Base-by-base conservation (phyloP, 2,329 filamentous ascomycete species). In the Penicillium sp. region DNA sequence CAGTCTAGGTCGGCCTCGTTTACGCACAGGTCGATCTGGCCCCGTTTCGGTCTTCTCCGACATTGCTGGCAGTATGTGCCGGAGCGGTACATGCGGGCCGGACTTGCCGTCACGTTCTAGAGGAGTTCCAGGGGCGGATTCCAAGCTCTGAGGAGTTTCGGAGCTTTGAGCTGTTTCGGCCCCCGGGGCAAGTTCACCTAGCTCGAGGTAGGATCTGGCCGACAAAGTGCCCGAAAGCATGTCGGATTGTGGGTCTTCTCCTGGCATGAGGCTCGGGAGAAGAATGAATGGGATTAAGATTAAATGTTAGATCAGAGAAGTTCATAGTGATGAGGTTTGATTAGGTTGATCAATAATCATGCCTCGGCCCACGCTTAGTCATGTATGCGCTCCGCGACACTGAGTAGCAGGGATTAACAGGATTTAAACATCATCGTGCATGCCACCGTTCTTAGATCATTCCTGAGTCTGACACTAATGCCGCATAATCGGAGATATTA, bases 1-100 rank as follows among this genome's bases (percentile, higher is more conserved):
- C 9, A 63, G 45, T 48, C 51, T 63, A 24, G 64, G 64, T 10
- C 64, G 57, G 24, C 63, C 64, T 52, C 64, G 58, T 57, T 65
- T 66, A 46, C 63, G 64, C 3, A 46, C 45, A 35, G 58, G 55
- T 19, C 49, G 58, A 58, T 59, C 63, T 46, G 53, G 26, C 37
- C 43, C 26, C 52, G 35, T 27, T 21, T 58, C 53, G 58, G 61
- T 31, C 50, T 53, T 61, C 54, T 54, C 50, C 58, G 55, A 51
- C 2, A 7, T 31, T 14, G 39, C 19, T 45, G n/a, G 37, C 9
- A 37, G 16, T 37, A 24, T 13, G 14, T 11, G 48, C 52, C 31
- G 42, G 7, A 48, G 24, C n/a, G 24, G 55, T 24, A 55, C n/a
- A 16, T 6, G 54, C 26, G 56, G 61, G 11, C 45, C 52, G 22